These are phyloP conservation scores for Cytauxzoon felis DNA, from an alignment of 169 alveolate genomes.

Conservation along the genomic window DNA sequence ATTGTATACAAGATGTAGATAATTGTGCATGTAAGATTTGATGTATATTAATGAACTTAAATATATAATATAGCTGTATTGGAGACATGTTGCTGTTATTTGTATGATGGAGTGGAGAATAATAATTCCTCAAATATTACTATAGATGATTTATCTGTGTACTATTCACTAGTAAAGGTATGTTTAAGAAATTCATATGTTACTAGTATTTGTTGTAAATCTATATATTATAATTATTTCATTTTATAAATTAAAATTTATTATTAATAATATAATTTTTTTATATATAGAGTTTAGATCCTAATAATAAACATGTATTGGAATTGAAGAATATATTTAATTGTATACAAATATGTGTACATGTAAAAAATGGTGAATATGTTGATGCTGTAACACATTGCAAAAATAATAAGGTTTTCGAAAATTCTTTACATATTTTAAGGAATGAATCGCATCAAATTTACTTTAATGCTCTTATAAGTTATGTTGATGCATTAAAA, in stretches of 20 bases:
- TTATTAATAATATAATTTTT: not conserved
- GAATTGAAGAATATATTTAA: slow-evolving; percentile 40
- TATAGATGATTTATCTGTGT: slow-evolving; percentile 41
- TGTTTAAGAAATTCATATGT: too few species aligned
- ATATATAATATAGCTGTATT: slow-evolving; percentile 16
- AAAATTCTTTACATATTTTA: slow-evolving; percentile 22
- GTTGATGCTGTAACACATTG: slow-evolving; percentile 42
- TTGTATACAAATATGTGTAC: slow-evolving; percentile 47
- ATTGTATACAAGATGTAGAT: slow-evolving; percentile 56
- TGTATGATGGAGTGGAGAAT: slow-evolving; percentile 20
- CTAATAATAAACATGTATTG: slow-evolving; percentile 42
- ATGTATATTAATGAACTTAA: not conserved
- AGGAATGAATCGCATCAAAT: slow-evolving; percentile 61
- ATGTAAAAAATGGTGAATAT: slow-evolving; percentile 22
- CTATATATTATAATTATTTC: too few species aligned
- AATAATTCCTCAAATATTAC: not conserved
- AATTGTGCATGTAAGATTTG: slow-evolving; percentile 32
- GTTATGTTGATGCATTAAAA: slow-evolving; percentile 50
- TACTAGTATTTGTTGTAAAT: too few species aligned
- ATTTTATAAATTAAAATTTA: too few species aligned
- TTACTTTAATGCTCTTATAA: slow-evolving; percentile 54
- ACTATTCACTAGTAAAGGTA: slow-evolving; percentile 44
- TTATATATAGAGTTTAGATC: slow-evolving; percentile 35
- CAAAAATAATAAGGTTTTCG: slow-evolving; percentile 35
- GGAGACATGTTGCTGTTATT: slow-evolving; percentile 62